Base-by-base conservation (phyloP, 2,329 filamentous ascomycete genomes). In the Xylaria arbuscula region DNA sequence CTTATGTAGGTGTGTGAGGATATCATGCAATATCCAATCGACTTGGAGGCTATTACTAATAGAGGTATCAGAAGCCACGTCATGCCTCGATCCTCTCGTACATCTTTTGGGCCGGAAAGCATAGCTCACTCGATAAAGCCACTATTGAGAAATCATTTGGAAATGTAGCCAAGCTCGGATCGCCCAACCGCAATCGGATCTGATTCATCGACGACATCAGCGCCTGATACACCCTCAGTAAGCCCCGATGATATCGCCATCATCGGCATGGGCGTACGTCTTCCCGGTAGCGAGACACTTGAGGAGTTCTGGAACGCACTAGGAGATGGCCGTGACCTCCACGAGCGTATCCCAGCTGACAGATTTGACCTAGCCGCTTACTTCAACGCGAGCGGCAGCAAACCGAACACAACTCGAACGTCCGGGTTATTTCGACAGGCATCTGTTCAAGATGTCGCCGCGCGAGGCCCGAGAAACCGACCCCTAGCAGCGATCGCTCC, bases 401-500 rank as follows among this genome's bases (percentile, higher is more conserved):
- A 36, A 11, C 61, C 67, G 13, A 73, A 71, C 38, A 68, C 66
- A n/a, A 65, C 64, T 8, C 3, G 67, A 71, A 7, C 55, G 67
- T 2, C 70, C 72, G 2, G 70, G 51, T 1, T 32, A 38, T 2
- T 76, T 76, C 53, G 74, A 74, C 47, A 66, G 66, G 0, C 58
- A 61, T 3, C 68, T 75, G 22, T 76, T 76, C 57, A 71, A 71
- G 19, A 74, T 75, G 28, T 73, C 72, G 0, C 72, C 73, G 0
- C 65, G 72, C 15, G 74, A 76, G 56, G 73, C 72, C 19, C 38
- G 47, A 5, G 50, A 73, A 72, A 90, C 87, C 2, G 89, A 92
- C 75, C 89, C 89, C 0, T 88, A 88, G 80, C 89, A 90, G 74
- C 84, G 89, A 71, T 78, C 91, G n/a, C 86, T 87, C 2, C 80